Conservation (phyloP, 208 protist species). For the Acanthamoeba lenticulata region DNA sequence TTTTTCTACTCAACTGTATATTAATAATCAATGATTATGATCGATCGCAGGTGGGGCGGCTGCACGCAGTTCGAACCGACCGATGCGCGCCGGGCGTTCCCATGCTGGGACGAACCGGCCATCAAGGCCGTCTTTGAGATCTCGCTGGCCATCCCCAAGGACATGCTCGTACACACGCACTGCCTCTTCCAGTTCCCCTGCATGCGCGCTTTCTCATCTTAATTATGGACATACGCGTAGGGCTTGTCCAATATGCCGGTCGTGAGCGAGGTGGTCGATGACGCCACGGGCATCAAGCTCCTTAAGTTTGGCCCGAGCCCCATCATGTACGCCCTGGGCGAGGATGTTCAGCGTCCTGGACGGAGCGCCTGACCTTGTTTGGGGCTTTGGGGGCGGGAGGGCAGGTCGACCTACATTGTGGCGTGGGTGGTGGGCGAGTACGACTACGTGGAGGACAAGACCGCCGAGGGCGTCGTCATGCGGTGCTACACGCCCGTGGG, state of each 20-base stretch:
- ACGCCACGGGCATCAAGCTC: neutral
- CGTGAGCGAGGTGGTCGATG: conserved; percentile 1
- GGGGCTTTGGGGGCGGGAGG: neutral
- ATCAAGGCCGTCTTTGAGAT: conserved; percentile 95
- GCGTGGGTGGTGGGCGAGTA: conserved; percentile 94
- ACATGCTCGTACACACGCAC: conserved; percentile 49
- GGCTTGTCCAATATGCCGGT: conserved; percentile 46
- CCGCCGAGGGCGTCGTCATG: conserved; percentile 75
- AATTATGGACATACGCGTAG: neutral
- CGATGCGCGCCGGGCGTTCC: conserved; percentile 93
- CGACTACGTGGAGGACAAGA: conserved; percentile 87
- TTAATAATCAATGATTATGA: neutral
- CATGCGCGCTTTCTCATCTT: neutral
- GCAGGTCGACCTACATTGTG: conserved; percentile 81
- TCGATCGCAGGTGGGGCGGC: neutral
- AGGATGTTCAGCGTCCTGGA: neutral
- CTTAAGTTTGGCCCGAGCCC: conserved; percentile 44
- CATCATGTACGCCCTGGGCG: neutral
- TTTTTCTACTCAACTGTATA: neutral
- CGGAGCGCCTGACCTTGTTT: neutral
- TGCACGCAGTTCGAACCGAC: conserved; percentile 66
- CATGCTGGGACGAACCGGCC: conserved; percentile 96
- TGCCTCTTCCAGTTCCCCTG: neutral
- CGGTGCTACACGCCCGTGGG: conserved; percentile 83
- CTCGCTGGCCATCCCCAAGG: conserved; percentile 86